phyloP scores from a whole-genome alignment of 129 eudicot genomes.

The Artemisia annua region DNA sequence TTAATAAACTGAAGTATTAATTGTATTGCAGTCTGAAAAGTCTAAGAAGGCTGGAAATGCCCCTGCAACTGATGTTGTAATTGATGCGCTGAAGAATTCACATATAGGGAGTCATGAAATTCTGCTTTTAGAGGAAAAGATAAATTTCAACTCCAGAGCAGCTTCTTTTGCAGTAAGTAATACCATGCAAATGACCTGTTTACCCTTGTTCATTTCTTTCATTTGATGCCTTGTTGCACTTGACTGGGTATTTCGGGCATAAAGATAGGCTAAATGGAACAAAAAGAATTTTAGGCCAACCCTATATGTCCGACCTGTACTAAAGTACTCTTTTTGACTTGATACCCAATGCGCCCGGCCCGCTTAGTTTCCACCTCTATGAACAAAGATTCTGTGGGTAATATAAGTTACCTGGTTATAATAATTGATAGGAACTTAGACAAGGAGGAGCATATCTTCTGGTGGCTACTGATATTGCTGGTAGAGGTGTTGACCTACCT shows the following conservation, averaged over 20 bases:
- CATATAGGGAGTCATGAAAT: slow-evolving; percentile 44
- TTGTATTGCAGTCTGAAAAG: slow-evolving; percentile 72
- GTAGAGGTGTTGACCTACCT: slow-evolving; percentile 93
- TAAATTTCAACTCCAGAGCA: slow-evolving; percentile 82
- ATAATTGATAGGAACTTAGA: slow-evolving; percentile 60
- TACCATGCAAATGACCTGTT: slow-evolving; percentile 13
- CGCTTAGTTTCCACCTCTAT: too few species aligned
- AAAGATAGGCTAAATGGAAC: neutral
- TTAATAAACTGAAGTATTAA: slow-evolving; percentile 10
- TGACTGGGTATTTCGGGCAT: neutral
- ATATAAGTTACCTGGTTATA: slow-evolving; percentile 1
- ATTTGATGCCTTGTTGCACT: neutral
- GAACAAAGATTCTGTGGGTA: neutral
- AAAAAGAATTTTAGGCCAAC: neutral
- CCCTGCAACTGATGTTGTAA: slow-evolving; percentile 55
- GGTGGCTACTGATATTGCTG: slow-evolving; percentile 94
- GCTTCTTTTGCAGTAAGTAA: slow-evolving; percentile 71
- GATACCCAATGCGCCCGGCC: neutral
- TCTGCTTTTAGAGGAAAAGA: slow-evolving; percentile 74
- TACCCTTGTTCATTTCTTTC: slow-evolving; percentile 10
- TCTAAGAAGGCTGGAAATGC: slow-evolving; percentile 84
- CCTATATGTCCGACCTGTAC: neutral
- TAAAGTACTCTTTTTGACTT: neutral
- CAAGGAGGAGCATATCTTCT: slow-evolving; percentile 65
- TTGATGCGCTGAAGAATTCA: slow-evolving; percentile 65